These are phyloP conservation scores for Xerocomus amazonicus DNA, from an alignment of 1,284 basidiomycete genomes.

Conservation along the genomic window DNA sequence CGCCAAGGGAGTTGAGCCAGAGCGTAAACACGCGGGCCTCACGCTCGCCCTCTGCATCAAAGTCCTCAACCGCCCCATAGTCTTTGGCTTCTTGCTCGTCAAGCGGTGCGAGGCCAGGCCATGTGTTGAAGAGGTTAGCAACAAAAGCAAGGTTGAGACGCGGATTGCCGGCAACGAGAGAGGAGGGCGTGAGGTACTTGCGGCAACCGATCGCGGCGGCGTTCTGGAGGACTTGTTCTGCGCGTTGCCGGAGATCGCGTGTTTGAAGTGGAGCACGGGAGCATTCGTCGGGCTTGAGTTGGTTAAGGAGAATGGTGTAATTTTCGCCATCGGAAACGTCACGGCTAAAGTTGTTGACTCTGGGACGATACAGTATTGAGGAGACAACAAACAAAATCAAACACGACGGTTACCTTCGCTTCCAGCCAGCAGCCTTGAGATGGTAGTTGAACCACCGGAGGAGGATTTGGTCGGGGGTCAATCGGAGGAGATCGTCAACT, in stretches of 20 bases:
- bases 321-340: constrained; percentile 96
- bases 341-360: constrained; percentile 96
- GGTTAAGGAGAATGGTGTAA: constrained; percentile 93
- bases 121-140: constrained; percentile 97
- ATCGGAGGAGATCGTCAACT: constrained; percentile 87
- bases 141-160: constrained; percentile 98
- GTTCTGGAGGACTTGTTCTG: constrained; percentile 91
- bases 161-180: constrained; percentile 93
- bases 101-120: constrained; percentile 89
- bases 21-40: constrained; percentile 97
- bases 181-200: constrained; percentile 91
- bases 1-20: constrained; percentile 96
- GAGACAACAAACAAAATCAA: too few species aligned
- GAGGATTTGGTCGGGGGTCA: constrained; percentile 96
- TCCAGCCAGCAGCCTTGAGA: constrained; percentile 92
- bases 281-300: constrained; percentile 92
- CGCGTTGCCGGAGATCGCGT: constrained; percentile 75
- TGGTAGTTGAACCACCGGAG: constrained; percentile 99
- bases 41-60: constrained; percentile 97
- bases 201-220: constrained; percentile 93
- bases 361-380: constrained; percentile 28
- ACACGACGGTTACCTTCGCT: constrained; percentile 56
- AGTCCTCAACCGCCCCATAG: constrained; percentile 89
- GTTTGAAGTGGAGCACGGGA: constrained; percentile 92
- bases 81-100: constrained; percentile 87